Percentiles rank a stretch among this genome's conserved stretches.
Conservation (phyloP, 2,329 filamentous ascomycete species). For the Cladosporium sp. region DNA sequence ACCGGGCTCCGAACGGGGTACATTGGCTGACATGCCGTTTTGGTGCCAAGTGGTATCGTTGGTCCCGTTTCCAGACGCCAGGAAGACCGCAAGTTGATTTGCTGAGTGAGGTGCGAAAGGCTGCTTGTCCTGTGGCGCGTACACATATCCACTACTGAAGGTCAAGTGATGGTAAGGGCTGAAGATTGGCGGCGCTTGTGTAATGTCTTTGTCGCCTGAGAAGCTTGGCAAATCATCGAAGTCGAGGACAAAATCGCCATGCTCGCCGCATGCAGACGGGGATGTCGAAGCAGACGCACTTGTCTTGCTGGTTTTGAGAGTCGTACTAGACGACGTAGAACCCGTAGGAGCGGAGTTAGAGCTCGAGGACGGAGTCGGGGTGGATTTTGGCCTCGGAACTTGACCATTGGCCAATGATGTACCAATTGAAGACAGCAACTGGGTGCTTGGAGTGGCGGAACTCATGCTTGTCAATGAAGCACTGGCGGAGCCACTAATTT, state of each 20-base stretch:
- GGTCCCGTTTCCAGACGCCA: constrained; percentile 22
- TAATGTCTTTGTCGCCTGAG: constrained; percentile 27
- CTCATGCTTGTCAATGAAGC: background rate
- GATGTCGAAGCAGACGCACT: constrained; percentile 19
- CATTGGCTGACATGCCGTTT: constrained; percentile 17
- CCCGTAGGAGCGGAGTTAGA: background rate
- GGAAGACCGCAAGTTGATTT: constrained; percentile 43
- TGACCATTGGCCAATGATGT: background rate
- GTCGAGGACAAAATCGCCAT: constrained; percentile 37
- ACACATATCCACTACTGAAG: constrained; percentile 46
- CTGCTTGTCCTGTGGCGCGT: constrained; percentile 40
- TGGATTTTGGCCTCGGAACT: background rate
- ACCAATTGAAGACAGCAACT: background rate
- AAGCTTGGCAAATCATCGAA: constrained; percentile 34
- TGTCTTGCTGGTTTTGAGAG: constrained; percentile 3
- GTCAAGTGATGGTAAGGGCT: constrained; percentile 47
- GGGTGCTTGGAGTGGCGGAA: background rate
- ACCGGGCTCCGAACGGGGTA: constrained; percentile 31
- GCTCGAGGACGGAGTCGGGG: background rate
- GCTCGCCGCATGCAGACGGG: constrained; percentile 35
- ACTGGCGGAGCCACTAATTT: background rate
- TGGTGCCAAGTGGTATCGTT: constrained; percentile 4
- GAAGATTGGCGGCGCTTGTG: constrained; percentile 36
- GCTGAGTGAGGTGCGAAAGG: constrained; percentile 41
- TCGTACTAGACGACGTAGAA: background rate